These are phyloP conservation scores for Vanilla planifolia DNA, from an alignment of 106 monocot species.

Conservation along the genomic window DNA sequence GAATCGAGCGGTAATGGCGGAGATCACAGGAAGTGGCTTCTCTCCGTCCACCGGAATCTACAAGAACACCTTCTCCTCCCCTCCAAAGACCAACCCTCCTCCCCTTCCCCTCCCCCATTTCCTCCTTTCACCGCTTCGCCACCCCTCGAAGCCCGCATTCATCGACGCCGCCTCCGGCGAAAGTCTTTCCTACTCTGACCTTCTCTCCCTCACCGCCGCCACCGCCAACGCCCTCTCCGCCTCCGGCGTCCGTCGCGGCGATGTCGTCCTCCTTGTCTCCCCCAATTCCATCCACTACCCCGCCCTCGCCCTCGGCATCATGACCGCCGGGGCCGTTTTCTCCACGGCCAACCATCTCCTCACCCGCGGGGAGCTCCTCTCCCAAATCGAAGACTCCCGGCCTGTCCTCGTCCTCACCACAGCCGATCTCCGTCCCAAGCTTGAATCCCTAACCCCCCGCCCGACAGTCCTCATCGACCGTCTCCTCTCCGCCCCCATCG, in stretches of 20 bases:
- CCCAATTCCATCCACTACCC: conserved; percentile 56
- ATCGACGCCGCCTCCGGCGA: conserved; percentile 41
- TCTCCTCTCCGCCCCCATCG: conserved; percentile 14
- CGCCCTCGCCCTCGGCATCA: conserved; percentile 42
- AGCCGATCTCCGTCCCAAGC: conserved; percentile 25
- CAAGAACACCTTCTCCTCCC: conserved; percentile 18
- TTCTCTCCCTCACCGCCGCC: conserved; percentile 21
- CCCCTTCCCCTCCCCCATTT: conserved; percentile 28
- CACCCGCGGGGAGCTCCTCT: conserved; percentile 46
- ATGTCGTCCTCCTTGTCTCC: conserved; percentile 46
- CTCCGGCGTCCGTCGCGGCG: conserved; percentile 27
- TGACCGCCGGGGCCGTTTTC: conserved; percentile 56
- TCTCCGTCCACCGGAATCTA: no score
- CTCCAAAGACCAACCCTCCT: conserved; percentile 4
- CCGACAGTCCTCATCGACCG: conserved; percentile 32
- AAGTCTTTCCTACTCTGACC: conserved; percentile 32
- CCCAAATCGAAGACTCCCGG: conserved; percentile 39
- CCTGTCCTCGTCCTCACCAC: conserved; percentile 51
- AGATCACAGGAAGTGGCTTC: no score
- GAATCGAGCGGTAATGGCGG: no score
- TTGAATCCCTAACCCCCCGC: conserved; percentile 4
- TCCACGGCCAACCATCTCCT: conserved; percentile 54
- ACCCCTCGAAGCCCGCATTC: conserved; percentile 43
- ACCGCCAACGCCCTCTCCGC: conserved; percentile 10
- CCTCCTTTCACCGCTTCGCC: conserved; percentile 11